Conservation (phyloP, 2,329 filamentous ascomycete genomes). For the Diplodia mutila region DNA sequence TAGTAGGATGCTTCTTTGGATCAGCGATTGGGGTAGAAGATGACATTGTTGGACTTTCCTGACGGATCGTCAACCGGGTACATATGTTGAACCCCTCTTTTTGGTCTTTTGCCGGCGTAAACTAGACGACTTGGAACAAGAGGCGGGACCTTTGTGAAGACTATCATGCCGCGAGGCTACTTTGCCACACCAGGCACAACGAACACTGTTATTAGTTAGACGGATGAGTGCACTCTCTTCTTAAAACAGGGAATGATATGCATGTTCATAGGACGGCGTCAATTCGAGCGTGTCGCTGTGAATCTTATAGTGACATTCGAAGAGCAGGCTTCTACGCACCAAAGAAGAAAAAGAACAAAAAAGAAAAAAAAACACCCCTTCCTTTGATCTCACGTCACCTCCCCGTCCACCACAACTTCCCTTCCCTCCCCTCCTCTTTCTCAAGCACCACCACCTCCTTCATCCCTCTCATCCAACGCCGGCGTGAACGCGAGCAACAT, state of each 20-base stretch:
- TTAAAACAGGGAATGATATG: background rate
- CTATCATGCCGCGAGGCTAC: background rate
- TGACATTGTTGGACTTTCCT: background rate
- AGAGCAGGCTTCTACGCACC: too few species aligned
- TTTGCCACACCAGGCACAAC: background rate
- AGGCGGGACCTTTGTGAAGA: background rate
- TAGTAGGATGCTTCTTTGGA: slow-evolving; percentile 9
- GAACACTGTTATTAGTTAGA: background rate
- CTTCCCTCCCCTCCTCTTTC: too few species aligned
- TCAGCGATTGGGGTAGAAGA: slow-evolving; percentile 6
- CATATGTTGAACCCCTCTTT: background rate
- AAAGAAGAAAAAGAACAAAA: too few species aligned
- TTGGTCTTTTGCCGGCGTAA: background rate
- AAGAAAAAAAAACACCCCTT: too few species aligned
- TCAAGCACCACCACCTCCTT: too few species aligned
- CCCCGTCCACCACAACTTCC: too few species aligned
- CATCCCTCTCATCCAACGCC: slow-evolving; percentile 25
- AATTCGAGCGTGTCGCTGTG: too few species aligned
- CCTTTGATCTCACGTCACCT: too few species aligned
- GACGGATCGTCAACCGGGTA: background rate
- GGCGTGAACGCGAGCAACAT: slow-evolving; percentile 31
- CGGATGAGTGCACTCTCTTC: background rate
- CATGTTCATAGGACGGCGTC: too few species aligned
- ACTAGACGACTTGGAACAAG: background rate
- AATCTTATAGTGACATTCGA: too few species aligned